Percentiles rank a stretch among this genome's conserved stretches.
These are phyloP conservation scores for Puccinia coronata DNA, from an alignment of 1,284 basidiomycete species.

Conservation along the genomic window DNA sequence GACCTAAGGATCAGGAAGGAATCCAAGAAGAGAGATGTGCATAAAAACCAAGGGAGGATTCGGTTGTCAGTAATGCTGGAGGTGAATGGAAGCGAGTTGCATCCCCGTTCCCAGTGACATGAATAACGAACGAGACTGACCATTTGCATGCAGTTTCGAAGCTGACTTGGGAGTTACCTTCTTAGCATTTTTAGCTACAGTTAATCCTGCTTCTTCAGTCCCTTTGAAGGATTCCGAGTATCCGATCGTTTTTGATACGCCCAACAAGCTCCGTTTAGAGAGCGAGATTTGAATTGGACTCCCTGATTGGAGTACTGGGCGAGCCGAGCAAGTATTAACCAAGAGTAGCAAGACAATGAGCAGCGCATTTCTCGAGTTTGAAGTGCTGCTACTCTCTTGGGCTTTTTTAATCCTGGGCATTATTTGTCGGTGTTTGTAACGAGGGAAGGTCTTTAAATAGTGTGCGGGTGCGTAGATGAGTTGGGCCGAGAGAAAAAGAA, in stretches of 20 bases:
- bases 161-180: too few relatives aligned
- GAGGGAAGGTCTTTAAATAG: neutral
- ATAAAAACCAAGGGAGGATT: too few relatives aligned
- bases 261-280: neutral
- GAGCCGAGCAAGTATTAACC: neutral
- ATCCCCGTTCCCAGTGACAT: too few relatives aligned
- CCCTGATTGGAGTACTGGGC: neutral
- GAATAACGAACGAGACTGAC: neutral
- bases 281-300: neutral
- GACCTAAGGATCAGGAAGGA: neutral
- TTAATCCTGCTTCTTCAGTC: neutral
- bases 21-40: neutral
- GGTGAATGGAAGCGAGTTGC: too few relatives aligned
- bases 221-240: neutral
- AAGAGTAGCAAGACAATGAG: neutral
- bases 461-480: neutral
- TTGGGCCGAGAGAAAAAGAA: too few relatives aligned
- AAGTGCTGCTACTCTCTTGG: neutral
- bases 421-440: neutral
- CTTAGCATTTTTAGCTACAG: neutral
- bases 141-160: neutral
- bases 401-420: neutral
- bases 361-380: neutral
- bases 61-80: too few relatives aligned
- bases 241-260: neutral